phyloP scores from a whole-genome alignment of 495 filamentous ascomycete genomes.

The Penicillium turbatum region DNA sequence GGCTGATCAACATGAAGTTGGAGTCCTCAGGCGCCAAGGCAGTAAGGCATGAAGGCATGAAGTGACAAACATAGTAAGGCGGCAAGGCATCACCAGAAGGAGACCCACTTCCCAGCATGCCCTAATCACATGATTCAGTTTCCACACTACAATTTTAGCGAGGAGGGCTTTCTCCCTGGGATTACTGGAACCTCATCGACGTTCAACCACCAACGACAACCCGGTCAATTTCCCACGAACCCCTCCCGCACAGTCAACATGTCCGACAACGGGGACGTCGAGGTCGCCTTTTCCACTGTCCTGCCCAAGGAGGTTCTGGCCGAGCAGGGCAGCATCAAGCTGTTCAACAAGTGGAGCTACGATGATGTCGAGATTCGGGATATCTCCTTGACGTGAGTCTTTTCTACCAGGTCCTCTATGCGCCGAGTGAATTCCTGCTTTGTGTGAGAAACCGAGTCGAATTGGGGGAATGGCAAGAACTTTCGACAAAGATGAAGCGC shows the following conservation, averaged over 20 bases:
- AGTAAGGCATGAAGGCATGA: conserved; percentile 14
- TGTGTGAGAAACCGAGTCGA: conserved; percentile 11
- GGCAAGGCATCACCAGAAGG: no score
- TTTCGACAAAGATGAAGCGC: neutral
- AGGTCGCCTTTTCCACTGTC: conserved; percentile 73
- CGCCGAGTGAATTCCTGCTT: conserved; percentile 16
- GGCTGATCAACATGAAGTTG: neutral
- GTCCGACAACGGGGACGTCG: conserved; percentile 95
- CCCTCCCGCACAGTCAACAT: conserved; percentile 58
- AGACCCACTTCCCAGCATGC: conserved; percentile 12
- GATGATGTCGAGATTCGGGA: conserved; percentile 99
- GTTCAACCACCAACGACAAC: conserved; percentile 42
- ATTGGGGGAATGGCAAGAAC: conserved; percentile 8
- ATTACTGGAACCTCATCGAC: conserved; percentile 13
- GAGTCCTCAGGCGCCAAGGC: conserved; percentile 16
- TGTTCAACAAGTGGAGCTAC: conserved; percentile 97
- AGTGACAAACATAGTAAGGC: no score
- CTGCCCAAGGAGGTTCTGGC: conserved; percentile 92
- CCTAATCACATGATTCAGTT: conserved; percentile 36
- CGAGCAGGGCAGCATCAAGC: conserved; percentile 91
- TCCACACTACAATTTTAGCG: conserved; percentile 37
- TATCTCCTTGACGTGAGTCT: conserved; percentile 96
- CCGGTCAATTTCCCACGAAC: conserved; percentile 39
- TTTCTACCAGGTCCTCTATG: conserved; percentile 21
- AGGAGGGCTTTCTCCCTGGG: conserved; percentile 38